Percentiles rank a stretch among this genome's conserved stretches.
Evolutionary conservation across 805 yeast genomes (phyloP).

Genomic region (Hanseniaspora lachancei): DNA sequence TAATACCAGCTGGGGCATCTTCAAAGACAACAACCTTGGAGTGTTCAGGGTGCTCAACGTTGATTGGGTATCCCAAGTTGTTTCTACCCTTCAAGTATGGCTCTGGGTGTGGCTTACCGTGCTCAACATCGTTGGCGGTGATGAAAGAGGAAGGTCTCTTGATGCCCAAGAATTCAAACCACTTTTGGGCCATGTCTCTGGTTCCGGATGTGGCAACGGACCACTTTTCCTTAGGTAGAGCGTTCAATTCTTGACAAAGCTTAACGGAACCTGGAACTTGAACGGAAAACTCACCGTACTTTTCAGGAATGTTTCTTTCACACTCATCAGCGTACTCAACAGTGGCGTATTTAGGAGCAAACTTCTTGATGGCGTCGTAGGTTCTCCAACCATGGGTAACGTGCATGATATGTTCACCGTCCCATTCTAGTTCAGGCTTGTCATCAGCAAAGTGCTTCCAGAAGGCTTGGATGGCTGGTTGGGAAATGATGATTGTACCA

Average conservation of each 20-base stretch:
- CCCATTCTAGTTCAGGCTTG: conserved; percentile 43
- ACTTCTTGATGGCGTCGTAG: conserved; percentile 57
- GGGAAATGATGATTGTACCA: conserved; percentile 75
- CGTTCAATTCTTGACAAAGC: conserved; percentile 42
- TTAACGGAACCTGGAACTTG: conserved; percentile 67
- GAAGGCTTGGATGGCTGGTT: conserved; percentile 68
- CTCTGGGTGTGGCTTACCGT: conserved; percentile 80
- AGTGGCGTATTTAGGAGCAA: conserved; percentile 63
- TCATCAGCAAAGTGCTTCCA: conserved; percentile 63
- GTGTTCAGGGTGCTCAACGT: conserved; percentile 27
- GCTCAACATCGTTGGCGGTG: conserved; percentile 65
- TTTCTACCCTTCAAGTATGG: conserved; percentile 53
- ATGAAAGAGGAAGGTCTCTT: conserved; percentile 62
- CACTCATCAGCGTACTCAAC: conserved; percentile 50
- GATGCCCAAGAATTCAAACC: conserved; percentile 56
- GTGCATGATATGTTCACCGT: conserved; percentile 57
- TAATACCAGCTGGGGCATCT: conserved; percentile 81
- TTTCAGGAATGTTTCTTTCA: conserved; percentile 58
- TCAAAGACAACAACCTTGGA: conserved; percentile 56
- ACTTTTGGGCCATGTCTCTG: conserved; percentile 58
- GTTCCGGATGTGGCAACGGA: conserved; percentile 84
- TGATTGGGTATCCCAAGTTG: conserved; percentile 29
- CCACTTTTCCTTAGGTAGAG: conserved; percentile 50
- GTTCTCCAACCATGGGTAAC: conserved; percentile 78
- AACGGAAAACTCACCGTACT: conserved; percentile 58